Base-by-base conservation (phyloP, 345 rosid species). In the Moricandia moricandioides region DNA sequence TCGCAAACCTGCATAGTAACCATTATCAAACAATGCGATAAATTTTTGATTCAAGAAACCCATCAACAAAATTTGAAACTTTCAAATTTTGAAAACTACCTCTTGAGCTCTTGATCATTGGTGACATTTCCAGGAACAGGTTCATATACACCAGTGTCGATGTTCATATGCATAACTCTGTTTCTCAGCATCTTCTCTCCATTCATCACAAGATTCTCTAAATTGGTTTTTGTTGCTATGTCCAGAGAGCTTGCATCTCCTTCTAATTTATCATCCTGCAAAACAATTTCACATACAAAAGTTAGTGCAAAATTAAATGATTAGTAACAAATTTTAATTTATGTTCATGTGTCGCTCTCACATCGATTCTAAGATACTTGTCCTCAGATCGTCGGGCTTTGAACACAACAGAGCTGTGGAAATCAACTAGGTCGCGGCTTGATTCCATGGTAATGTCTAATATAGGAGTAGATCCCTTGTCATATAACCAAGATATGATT, bases 301-400 rank as follows among this genome's bases (percentile, higher is more conserved):
- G 8, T 43, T 47, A 3, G 5, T 10, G 8, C 26, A 33, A 13
- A 4, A 33, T 18, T 2, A 57, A 24, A 61, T 9, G 2, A 24
- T 62, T 55, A 40, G 24, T 55, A 8, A 76, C 59, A 62, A 31
- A 17, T 4, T 62, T n/a, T n/a, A 18, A 18, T 12, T 18, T 17
- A 12, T 34, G 24, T 63, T 29, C 18, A 12, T 62, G 26, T 18
- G 34, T 33, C 5, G 16, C 14, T 30, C 83, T 82, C 81, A 92
- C 96, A 40, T 87, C 83, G 57, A 90, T 84, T 35, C 96, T 77
- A 6, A 92, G 91, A 64, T 92, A 92, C 17, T 79, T 88, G 1
- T 85, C 74, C 51, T 90, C 80, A 0, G 88, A 87, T 1, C 79
- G 37, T 68, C 85, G 83, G 72, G 96, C 88, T 72, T 78, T 49